These are phyloP conservation scores for Lobosporangium transversale DNA, from an alignment of 192 early-diverging fungal species.

Conservation along the genomic window DNA sequence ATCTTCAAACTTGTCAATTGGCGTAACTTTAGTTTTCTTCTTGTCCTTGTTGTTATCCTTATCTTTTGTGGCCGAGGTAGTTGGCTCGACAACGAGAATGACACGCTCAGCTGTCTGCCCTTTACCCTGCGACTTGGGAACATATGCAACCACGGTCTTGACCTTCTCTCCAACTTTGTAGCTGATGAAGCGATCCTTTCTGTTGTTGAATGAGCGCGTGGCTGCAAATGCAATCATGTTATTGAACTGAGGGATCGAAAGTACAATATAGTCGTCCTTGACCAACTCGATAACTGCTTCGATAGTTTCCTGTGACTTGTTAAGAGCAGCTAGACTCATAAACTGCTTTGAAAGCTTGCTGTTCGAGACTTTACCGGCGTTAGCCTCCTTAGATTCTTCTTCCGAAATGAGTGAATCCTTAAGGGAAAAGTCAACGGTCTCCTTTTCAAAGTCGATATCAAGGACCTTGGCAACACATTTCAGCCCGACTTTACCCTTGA, in stretches of 20 bases:
- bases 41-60: slow-evolving; percentile 13
- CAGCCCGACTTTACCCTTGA: slow-evolving; percentile 59
- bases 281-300: slow-evolving; percentile 76
- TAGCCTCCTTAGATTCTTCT: slow-evolving; percentile 30
- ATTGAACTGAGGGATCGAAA: slow-evolving; percentile 67
- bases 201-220: slow-evolving; percentile 68
- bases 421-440: slow-evolving; percentile 72
- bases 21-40: slow-evolving; percentile 16
- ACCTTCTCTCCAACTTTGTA: slow-evolving; percentile 69
- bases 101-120: slow-evolving; percentile 42
- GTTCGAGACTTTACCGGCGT: slow-evolving; percentile 21
- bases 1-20: slow-evolving; percentile 52
- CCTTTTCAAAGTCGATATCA: slow-evolving; percentile 74
- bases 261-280: slow-evolving; percentile 82
- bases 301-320: slow-evolving; percentile 47
- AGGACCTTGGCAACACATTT: slow-evolving; percentile 67
- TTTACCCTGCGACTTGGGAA: slow-evolving; percentile 41
- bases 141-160: slow-evolving; percentile 55
- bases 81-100: slow-evolving; percentile 31
- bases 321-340: slow-evolving; percentile 30
- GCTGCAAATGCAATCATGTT: slow-evolving; percentile 67
- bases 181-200: slow-evolving; percentile 68
- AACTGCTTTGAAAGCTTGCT: slow-evolving; percentile 27
- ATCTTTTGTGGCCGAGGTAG: background rate
- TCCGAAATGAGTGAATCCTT: slow-evolving; percentile 48